These are phyloP conservation scores for Aspergillus fructus DNA, from an alignment of 2,329 filamentous ascomycete species.

Conservation along the genomic window DNA sequence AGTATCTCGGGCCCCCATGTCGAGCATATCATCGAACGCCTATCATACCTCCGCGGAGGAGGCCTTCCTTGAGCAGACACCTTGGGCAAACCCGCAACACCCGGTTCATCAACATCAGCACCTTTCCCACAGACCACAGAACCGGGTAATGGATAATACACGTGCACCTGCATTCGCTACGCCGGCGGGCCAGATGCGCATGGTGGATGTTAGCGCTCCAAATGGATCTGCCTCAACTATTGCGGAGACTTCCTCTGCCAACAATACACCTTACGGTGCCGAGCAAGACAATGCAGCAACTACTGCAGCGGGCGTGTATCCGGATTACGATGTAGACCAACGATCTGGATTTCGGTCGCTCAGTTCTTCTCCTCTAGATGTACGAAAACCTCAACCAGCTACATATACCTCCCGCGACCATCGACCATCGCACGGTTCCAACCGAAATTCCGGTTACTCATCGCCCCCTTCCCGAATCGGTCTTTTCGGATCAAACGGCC, in stretches of 20 bases:
- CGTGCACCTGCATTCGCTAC: conserved; percentile 39
- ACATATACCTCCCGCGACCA: conserved; percentile 24
- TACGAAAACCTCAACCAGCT: conserved; percentile 38
- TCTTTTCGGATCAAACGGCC: conserved; percentile 30
- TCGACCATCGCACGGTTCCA: conserved; percentile 24
- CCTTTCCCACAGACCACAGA: conserved; percentile 36
- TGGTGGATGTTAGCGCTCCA: conserved; percentile 42
- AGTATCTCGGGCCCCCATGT: conserved; percentile 30
- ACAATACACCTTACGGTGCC: conserved; percentile 44
- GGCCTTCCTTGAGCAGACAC: conserved; percentile 83
- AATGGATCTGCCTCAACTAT: conserved; percentile 50
- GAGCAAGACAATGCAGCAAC: conserved; percentile 33
- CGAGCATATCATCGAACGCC: conserved; percentile 34
- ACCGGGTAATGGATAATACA: conserved; percentile 33
- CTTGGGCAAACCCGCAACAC: conserved; percentile 89
- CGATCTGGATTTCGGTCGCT: conserved; percentile 38
- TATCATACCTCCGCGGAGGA: conserved; percentile 65
- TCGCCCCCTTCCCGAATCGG: conserved; percentile 35
- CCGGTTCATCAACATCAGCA: conserved; percentile 61
- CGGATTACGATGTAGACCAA: conserved; percentile 35
- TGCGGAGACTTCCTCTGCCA: conserved; percentile 44
- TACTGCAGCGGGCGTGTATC: conserved; percentile 23
- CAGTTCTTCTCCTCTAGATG: conserved; percentile 40
- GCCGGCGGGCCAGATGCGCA: conserved; percentile 45
- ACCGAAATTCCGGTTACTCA: conserved; percentile 33